Percentiles rank a stretch among this genome's conserved stretches.
Conservation (phyloP, 2,329 filamentous ascomycete species). For the Penicillium digitatum region DNA sequence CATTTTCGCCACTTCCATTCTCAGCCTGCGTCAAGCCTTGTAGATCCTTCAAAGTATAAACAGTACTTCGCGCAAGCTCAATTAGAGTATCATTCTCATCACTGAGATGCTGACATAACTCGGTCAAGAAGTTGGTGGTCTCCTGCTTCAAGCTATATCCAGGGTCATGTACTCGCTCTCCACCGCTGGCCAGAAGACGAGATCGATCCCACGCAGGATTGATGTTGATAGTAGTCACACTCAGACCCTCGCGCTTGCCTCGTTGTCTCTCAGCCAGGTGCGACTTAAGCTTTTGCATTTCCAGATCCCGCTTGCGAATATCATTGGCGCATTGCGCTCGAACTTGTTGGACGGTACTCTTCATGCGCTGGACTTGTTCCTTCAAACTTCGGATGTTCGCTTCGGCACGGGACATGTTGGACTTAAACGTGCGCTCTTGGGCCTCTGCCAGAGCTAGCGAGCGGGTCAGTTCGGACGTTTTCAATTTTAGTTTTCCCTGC, state of each 20-base stretch:
- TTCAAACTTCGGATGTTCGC: conserved; percentile 70
- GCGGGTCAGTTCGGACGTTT: conserved; percentile 54
- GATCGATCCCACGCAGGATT: conserved; percentile 40
- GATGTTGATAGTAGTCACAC: conserved; percentile 48
- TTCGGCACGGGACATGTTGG: conserved; percentile 70
- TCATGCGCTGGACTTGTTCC: conserved; percentile 77
- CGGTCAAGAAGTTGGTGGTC: conserved; percentile 85
- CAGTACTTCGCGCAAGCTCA: conserved; percentile 65
- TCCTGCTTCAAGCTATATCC: conserved; percentile 73
- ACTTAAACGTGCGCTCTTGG: conserved; percentile 65
- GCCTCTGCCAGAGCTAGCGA: conserved; percentile 60
- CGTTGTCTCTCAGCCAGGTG: conserved; percentile 69
- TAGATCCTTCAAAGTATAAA: conserved; percentile 62
- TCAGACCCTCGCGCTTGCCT: conserved; percentile 53
- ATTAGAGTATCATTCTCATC: conserved; percentile 88
- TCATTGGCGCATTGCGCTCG: conserved; percentile 85
- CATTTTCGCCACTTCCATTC: conserved; percentile 31
- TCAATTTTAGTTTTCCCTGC: conserved; percentile 52
- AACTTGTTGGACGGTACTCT: conserved; percentile 74
- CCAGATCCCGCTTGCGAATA: conserved; percentile 80
- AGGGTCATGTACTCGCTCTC: conserved; percentile 50
- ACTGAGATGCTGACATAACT: conserved; percentile 74
- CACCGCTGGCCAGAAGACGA: conserved; percentile 29
- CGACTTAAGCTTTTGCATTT: conserved; percentile 83
- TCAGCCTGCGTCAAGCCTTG: conserved; percentile 48